phyloP scores from a whole-genome alignment of 2,329 filamentous ascomycete species.

The Leptographium galeiforme region DNA sequence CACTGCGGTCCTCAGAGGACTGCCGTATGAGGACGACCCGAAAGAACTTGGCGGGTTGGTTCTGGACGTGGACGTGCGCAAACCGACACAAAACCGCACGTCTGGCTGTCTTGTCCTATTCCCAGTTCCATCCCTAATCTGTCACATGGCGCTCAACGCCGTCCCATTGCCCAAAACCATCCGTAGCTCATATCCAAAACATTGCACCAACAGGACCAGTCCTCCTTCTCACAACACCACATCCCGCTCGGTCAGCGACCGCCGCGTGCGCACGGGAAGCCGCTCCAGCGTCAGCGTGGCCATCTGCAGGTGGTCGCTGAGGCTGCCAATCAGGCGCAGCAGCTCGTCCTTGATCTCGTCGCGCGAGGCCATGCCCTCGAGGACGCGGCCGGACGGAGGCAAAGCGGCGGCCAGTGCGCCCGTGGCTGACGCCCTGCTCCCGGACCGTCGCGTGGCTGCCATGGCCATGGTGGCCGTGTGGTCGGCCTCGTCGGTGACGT shows the following conservation, averaged over 20 bases:
- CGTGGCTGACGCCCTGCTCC: background rate
- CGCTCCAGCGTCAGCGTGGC: constrained; percentile 16
- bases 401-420: background rate
- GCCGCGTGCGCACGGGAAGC: constrained; percentile 15
- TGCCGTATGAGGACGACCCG: too few species aligned
- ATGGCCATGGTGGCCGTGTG: background rate
- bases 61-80: too few species aligned
- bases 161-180: too few species aligned
- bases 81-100: too few species aligned
- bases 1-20: too few species aligned
- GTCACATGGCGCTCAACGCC: background rate
- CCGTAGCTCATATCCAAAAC: background rate
- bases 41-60: too few species aligned
- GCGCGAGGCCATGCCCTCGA: constrained; percentile 21
- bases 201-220: background rate
- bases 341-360: constrained; percentile 20
- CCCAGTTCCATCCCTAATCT: too few species aligned
- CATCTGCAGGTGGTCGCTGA: constrained; percentile 19
- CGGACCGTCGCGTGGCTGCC: background rate
- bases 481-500: background rate
- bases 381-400: constrained; percentile 29
- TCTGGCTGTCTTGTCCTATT: too few species aligned
- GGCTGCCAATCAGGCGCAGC: constrained; percentile 19
- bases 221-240: background rate
- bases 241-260: background rate